These are phyloP conservation scores for Rhizopus arrhizus DNA, from an alignment of 371 early-diverging fungal species.

Conservation along the genomic window DNA sequence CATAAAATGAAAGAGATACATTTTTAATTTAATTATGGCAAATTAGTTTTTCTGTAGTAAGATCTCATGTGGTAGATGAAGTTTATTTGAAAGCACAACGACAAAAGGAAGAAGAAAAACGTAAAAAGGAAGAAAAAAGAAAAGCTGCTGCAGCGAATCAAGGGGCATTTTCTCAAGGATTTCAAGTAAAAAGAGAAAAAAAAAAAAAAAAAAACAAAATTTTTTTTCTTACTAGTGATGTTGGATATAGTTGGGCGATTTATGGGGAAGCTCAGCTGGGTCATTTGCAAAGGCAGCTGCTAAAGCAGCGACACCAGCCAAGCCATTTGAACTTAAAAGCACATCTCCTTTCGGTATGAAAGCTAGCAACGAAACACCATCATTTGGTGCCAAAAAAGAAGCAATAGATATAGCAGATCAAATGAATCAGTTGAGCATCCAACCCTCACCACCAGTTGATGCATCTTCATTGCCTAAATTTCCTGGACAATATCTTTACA, in stretches of 20 bases:
- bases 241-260: constrained; percentile 41
- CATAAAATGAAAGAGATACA: no score
- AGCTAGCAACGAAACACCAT: background rate
- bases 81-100: constrained; percentile 63
- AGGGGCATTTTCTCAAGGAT: constrained; percentile 36
- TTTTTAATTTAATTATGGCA: no score
- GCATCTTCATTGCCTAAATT: constrained; percentile 35
- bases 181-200: constrained; percentile 25
- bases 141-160: constrained; percentile 33
- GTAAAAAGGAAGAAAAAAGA: constrained; percentile 41
- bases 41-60: constrained; percentile 59
- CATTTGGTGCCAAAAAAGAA: constrained; percentile 4
- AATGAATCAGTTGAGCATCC: constrained; percentile 10
- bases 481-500: constrained; percentile 68
- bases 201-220: no score
- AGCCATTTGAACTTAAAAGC: no score
- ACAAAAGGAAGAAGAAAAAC: constrained; percentile 46
- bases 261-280: constrained; percentile 38
- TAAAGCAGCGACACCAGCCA: background rate
- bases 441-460: constrained; percentile 22
- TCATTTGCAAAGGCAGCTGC: constrained; percentile 20
- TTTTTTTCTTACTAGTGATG: background rate
- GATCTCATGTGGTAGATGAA: constrained; percentile 68
- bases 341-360: constrained; percentile 6
- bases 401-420: constrained; percentile 19